Evolutionary conservation across 1,284 basidiomycete genomes (phyloP).

Genomic region (Malassezia yamatoensis): DNA sequence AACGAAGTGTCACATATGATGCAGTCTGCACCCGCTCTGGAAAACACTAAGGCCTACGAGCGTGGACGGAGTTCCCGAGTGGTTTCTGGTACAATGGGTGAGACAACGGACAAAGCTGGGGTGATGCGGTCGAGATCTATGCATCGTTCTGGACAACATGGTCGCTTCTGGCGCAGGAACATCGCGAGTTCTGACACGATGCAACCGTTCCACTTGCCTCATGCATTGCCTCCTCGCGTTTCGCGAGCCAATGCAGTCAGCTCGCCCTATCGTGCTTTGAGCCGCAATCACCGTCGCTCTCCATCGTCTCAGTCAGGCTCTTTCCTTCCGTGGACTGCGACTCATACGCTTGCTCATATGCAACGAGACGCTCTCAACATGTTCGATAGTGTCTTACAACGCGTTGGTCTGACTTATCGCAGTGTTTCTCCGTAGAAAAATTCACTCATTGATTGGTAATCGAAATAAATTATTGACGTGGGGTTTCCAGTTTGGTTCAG

Average conservation of each 20-base stretch:
- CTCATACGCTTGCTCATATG: conserved; percentile 15
- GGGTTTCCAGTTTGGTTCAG: no score
- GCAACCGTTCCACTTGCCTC: not conserved
- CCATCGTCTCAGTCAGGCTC: not conserved
- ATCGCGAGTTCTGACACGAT: not conserved
- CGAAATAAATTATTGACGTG: not conserved
- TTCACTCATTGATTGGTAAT: not conserved
- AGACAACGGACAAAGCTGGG: not conserved
- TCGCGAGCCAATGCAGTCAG: conserved; percentile 15
- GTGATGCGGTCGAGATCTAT: not conserved
- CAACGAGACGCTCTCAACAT: conserved; percentile 15
- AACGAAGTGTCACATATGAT: conserved; percentile 22
- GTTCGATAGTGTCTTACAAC: conserved; percentile 12
- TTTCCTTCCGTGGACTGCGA: conserved; percentile 7
- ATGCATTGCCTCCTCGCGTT: conserved; percentile 16
- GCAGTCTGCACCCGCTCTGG: conserved; percentile 30
- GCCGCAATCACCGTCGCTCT: not conserved
- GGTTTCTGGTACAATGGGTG: no score
- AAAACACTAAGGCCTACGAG: not conserved
- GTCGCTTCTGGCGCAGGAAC: conserved; percentile 11
- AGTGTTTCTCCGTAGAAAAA: not conserved
- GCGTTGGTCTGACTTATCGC: conserved; percentile 1
- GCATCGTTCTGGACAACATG: not conserved
- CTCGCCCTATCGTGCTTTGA: conserved; percentile 4
- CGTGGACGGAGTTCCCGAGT: not conserved